Evolutionary conservation across 495 filamentous ascomycete genomes (phyloP), one percentile per base, ranked within the genome.

Genomic region (Daldinia bambusicola): DNA sequence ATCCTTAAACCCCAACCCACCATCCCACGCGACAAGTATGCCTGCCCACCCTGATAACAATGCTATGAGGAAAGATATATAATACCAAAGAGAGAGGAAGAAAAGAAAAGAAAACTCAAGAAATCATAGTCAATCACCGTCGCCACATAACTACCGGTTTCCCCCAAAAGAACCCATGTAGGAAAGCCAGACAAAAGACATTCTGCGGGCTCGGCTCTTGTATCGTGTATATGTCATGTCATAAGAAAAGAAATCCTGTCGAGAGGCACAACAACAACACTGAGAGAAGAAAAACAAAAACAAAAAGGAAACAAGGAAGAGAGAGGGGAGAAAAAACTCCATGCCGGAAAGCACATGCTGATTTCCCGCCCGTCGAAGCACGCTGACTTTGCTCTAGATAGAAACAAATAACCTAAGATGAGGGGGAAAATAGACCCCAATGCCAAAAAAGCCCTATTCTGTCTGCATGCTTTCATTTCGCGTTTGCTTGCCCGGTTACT

Each of bases 401-500:
- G 18, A 59, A 53, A 60, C 12, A 31, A 30, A 65, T 40, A n/a
- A 48, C 43, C 43, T 48, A 48, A 48, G 16, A 48, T 18, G 48
- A 52, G 38, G 41, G 22, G 16, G 1, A 38, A 62, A 53, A 37
- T 32, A 58, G 38, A 48, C 9, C 34, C 8, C 7, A n/a, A n/a
- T 20, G 51, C 57, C 37, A n/a, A n/a, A n/a, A n/a, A n/a, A 45
- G 45, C 45, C 30, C 26, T 16, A 30, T 53, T 31, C n/a, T n/a
- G n/a, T 55, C 37, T 26, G 10, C n/a, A 13, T 41, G 14, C 16
- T 59, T 59, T 12, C 16, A 22, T 18, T 34, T 13, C 31, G n/a
- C n/a, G n/a, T 34, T 57, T 67, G 20, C 37, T 61, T 45, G 56
- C 55, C 55, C 56, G 55, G 30, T 70, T 64, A n/a, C n/a, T n/a